Conservation (phyloP, 2,329 filamentous ascomycete genomes). For the Phaeosphaeriaceae sp. region DNA sequence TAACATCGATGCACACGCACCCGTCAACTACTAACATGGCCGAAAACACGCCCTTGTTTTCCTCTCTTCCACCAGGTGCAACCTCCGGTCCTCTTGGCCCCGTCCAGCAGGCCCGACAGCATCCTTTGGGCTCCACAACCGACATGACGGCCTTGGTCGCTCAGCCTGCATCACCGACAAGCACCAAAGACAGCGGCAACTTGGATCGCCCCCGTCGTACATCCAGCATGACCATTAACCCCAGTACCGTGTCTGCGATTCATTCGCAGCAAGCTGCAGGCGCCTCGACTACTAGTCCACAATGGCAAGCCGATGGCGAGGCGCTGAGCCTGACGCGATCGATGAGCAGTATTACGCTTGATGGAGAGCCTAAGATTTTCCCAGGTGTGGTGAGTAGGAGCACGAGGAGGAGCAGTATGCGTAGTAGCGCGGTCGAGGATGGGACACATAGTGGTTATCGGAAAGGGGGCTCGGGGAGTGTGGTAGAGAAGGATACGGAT, state of each 20-base stretch:
- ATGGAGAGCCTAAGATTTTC: slow-evolving; percentile 72
- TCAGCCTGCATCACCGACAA: slow-evolving; percentile 34
- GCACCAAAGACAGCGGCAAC: slow-evolving; percentile 22
- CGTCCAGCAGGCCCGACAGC: slow-evolving; percentile 47
- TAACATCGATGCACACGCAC: slow-evolving; percentile 50
- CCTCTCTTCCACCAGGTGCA: slow-evolving; percentile 38
- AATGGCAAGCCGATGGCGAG: slow-evolving; percentile 22
- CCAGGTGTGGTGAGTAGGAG: slow-evolving; percentile 68
- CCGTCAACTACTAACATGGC: slow-evolving; percentile 47
- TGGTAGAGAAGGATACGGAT: slow-evolving; percentile 15
- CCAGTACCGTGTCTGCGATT: slow-evolving; percentile 22
- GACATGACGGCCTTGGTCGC: slow-evolving; percentile 24
- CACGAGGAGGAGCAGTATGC: slow-evolving; percentile 45
- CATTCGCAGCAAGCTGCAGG: slow-evolving; percentile 20
- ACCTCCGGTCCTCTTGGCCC: slow-evolving; percentile 33
- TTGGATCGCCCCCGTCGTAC: slow-evolving; percentile 35
- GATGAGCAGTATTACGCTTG: slow-evolving; percentile 37
- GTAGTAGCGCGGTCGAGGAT: slow-evolving; percentile 28
- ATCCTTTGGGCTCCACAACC: slow-evolving; percentile 30
- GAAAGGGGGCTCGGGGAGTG: slow-evolving; percentile 7
- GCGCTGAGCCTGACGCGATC: slow-evolving; percentile 27
- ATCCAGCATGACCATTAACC: slow-evolving; percentile 38
- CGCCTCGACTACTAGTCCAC: slow-evolving; percentile 5
- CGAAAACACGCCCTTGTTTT: slow-evolving; percentile 39
- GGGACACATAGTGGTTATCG: slow-evolving; percentile 15